Base-by-base conservation (phyloP, 78 protist genomes). In the Diacronema lutheri region DNA sequence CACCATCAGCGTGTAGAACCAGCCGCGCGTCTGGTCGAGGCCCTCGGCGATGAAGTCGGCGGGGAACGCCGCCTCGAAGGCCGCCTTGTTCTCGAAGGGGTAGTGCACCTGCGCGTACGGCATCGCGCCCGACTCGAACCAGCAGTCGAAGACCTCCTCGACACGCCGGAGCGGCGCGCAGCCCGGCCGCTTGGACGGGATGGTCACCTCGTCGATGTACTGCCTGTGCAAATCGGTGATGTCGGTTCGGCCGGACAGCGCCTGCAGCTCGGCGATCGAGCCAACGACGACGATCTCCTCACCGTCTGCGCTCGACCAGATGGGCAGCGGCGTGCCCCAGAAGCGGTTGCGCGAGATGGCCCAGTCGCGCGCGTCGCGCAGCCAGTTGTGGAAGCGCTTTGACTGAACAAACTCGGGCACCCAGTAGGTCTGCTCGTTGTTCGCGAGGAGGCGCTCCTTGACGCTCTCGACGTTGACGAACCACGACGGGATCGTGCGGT, bases 1-100 rank as follows among this genome's bases (percentile, higher is more conserved):
- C 14, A 99, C 99, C 73, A 98, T 61, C 56, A 99, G 94, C 4
- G 99, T 99, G 94, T 99, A 99, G 95, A 99, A 99, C 99, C 99
- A 96, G 44, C 98, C 98, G 40, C 97, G 71, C 55, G 99, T 97
- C 90, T 97, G 98, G 81, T 95, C 98, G 37, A 97, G 41, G 21
- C 99, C 99, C 93, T 98, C 99, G 50, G 99, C 99, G 56, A 97
- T 95, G 91, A 99, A 99, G 76, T 99, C 99, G 57, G 99, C 99
- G 33, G 99, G 99, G 99, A 98, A 98, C 62, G 68, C 46, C 57
- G 74, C 25, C 73, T 95, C 96, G 60, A 97, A 97, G 31, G 23
- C 14, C 81, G 96, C 97, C 87, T 95, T 89, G 94, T 97, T 97
- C 89, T 98, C 99, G 69, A 98, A 98, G 80, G 99, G 99, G 90